Evolutionary conservation across 163 green algal genomes (phyloP), one percentile per base, ranked within the genome.

Genomic region (Coccomyxa subellipsoidea): DNA sequence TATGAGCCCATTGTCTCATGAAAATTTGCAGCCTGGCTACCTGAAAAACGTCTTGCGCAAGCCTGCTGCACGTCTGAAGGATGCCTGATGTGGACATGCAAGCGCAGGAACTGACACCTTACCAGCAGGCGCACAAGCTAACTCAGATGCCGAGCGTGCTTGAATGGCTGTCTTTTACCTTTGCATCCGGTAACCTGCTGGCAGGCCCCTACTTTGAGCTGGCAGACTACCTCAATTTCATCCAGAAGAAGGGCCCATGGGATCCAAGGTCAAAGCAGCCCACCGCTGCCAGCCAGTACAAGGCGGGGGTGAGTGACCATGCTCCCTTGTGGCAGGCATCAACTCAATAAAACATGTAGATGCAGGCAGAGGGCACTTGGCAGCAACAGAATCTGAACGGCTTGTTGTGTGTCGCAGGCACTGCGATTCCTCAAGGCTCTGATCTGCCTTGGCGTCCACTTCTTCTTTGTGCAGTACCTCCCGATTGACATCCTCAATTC

Each of bases 171-270:
- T 91, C 85, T 69, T 98, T 95, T 86, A 77, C 95, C 1, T 97
- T 97, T 80, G 84, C 85, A 27, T 84, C 90, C 15, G 95, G 95
- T 81, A 97, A 97, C 90, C 90, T 98, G 72, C 88, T 98, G 83
- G 87, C 92, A 79, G 95, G 95, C 0, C 95, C 95, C 25, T 91
- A 92, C 69, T 93, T 96, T 69, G 95, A 98, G 88, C 92, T 92
- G 31, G 85, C 79, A 23, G 92, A 98, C 77, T 98, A 97, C 83
- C 54, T 88, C 7, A 80, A 91, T 12, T 94, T 90, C 70, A 80
- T 87, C 32, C 77, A 75, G 31, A 76, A 39, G 71, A 37, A 81
- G 71, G 88, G 90, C 12, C 77, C 84, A 36, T 94, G 88, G 90
- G 82, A 85, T 31, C 80, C 84, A 39, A 82, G 73, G 7, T 66